A percentile compares a stretch with the other conserved stretches of the same genome.
These are phyloP conservation scores for Lepiota venenata DNA, from an alignment of 768 basidiomycete genomes.

Conservation along the genomic window DNA sequence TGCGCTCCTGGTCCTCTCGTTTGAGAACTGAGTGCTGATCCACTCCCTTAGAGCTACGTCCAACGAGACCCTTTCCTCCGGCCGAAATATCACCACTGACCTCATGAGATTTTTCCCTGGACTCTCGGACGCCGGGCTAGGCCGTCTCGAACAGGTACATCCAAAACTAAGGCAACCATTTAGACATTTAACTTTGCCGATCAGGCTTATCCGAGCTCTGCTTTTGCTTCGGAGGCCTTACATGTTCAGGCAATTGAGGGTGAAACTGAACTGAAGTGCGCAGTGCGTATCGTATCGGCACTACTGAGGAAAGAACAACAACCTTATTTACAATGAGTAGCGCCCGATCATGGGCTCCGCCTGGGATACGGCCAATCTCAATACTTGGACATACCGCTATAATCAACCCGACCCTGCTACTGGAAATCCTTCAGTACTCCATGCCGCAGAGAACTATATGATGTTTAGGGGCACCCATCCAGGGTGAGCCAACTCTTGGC, in stretches of 20 bases:
- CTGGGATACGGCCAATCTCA: constrained; percentile 28
- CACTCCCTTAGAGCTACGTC: constrained; percentile 40
- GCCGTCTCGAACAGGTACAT: constrained; percentile 31
- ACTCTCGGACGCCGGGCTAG: constrained; percentile 35
- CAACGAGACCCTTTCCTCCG: constrained; percentile 53
- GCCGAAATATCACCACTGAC: constrained; percentile 32
- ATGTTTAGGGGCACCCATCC: constrained; percentile 61
- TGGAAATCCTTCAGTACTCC: constrained; percentile 32
- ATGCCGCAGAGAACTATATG: constrained; percentile 67
- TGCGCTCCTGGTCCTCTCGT: constrained; percentile 3
- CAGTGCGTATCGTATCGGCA: constrained; percentile 34
- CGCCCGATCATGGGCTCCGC: constrained; percentile 43
- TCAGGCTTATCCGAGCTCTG: constrained; percentile 38
- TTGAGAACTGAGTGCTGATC: background rate
- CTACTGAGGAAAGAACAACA: background rate
- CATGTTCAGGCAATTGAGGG: constrained; percentile 46
- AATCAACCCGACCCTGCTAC: constrained; percentile 50
- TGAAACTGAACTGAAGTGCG: constrained; percentile 48
- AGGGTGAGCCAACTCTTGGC: constrained; percentile 35
- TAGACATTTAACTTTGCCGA: background rate
- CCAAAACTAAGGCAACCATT: background rate
- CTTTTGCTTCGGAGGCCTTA: constrained; percentile 39
- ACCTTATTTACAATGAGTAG: constrained; percentile 20
- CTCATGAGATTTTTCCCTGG: constrained; percentile 42
- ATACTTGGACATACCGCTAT: constrained; percentile 55